Base-by-base conservation (phyloP, 1,284 basidiomycete species). In the Macrocystidia cucumis region DNA sequence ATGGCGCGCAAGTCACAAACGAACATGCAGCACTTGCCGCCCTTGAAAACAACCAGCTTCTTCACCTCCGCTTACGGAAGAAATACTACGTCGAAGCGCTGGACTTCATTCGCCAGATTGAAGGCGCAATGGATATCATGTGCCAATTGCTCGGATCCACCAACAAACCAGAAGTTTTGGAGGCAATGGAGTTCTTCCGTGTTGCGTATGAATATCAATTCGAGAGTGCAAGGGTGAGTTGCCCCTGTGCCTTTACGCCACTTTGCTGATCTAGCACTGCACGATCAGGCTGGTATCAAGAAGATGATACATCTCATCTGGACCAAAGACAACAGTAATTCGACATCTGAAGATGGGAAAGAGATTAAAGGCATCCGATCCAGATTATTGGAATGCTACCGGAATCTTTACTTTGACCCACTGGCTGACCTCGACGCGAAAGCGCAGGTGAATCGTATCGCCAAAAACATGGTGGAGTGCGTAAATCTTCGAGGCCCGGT, bases 301-400 rank as follows among this genome's bases (percentile, higher is more conserved):
- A 88, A 84, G 52, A 98, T 98, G 95, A 57, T 99, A 4, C 96
- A 98, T 59, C 70, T 99, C 23, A 91, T 99, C 50, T 98, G 96
- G 96, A 76, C 78, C 9, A 98, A 98, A 55, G 95, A 98, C 56
- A 92, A 92, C 54, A 84, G 44, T 52, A 81, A 50, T 28, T 72
- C 89, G 16, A 86, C 87, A 9, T 75, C 77, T 13, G 90, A 91
- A 52, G 87, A 89, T 41, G 87, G 84, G 9, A 85, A 87, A 48
- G 88, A 93, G 52, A 60, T 92, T 33, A 96, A 93, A 56, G 91
- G 92, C 11, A 74, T 98, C 41, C 78, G 91, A 7, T 82, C 84
- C 31, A 75, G 86, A 27, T 69, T 98, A 32, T 72, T 98, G 46
- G 95, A 98, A 47, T 90, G 87, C 51, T 98, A 98, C 56, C 74